Conservation (phyloP, 1,139 yeast genomes). For the Taiozyma sp. region DNA sequence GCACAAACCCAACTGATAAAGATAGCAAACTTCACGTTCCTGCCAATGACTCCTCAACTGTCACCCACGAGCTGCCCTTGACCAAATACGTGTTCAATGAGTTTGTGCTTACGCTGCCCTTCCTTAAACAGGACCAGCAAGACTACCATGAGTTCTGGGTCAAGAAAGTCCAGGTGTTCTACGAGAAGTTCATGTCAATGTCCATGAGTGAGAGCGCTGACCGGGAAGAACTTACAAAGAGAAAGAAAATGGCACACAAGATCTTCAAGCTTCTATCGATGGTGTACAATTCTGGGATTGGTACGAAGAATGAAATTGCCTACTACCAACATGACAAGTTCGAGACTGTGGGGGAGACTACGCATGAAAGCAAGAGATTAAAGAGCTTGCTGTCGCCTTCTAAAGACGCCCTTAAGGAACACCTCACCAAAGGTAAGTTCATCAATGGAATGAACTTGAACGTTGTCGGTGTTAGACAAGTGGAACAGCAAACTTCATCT, state of each 20-base stretch:
- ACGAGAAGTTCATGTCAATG: conserved; percentile 68
- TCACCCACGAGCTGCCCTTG: conserved; percentile 47
- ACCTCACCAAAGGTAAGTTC: conserved; percentile 39
- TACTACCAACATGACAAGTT: conserved; percentile 37
- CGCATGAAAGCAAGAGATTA: conserved; percentile 23
- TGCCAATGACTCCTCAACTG: not conserved
- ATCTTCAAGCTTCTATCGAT: conserved; percentile 56
- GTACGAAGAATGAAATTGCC: conserved; percentile 50
- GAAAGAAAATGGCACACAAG: conserved; percentile 58
- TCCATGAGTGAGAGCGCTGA: conserved; percentile 68
- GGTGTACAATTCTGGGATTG: conserved; percentile 71
- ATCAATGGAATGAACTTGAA: conserved; percentile 57
- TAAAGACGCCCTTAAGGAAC: conserved; percentile 48
- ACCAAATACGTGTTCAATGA: conserved; percentile 57
- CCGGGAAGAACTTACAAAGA: conserved; percentile 65
- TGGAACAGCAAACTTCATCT: conserved; percentile 11
- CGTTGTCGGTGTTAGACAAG: conserved; percentile 51
- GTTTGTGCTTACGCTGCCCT: conserved; percentile 68
- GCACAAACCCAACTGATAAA: conserved; percentile 25
- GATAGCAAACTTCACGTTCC: not conserved
- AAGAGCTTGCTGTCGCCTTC: conserved; percentile 41
- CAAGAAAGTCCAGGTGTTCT: conserved; percentile 68
- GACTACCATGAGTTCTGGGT: conserved; percentile 67
- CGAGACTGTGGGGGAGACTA: conserved; percentile 19
- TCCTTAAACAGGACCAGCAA: conserved; percentile 43